Percentiles rank a stretch among this genome's conserved stretches.
Conservation (phyloP, 345 rosid genomes). For the Populus euphratica region DNA sequence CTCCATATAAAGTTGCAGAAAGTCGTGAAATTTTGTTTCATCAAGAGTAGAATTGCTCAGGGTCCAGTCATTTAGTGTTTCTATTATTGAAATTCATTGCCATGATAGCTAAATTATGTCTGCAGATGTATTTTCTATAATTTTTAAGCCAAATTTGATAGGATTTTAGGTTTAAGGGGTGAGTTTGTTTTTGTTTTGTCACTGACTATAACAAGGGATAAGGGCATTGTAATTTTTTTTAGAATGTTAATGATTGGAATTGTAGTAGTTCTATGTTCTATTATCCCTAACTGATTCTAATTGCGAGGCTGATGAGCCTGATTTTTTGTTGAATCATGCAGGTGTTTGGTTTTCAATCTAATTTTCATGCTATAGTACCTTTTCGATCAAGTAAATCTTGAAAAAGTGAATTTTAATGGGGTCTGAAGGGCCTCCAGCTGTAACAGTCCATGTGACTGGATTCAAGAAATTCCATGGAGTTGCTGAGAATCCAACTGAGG, state of each 20-base stretch:
- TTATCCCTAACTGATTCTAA: neutral
- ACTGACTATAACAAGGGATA: neutral
- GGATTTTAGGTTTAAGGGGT: neutral
- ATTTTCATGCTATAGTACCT: conserved; percentile 10
- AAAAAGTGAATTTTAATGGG: conserved; percentile 48
- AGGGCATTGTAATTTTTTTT: neutral
- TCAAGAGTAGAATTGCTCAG: neutral
- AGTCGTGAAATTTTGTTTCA: neutral
- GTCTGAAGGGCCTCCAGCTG: conserved; percentile 83
- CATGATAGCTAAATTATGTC: neutral
- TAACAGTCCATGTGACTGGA: conserved; percentile 83
- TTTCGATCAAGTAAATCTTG: neutral
- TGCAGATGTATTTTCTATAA: neutral
- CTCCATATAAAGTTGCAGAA: neutral
- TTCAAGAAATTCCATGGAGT: conserved; percentile 99
- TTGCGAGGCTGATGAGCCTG: neutral
- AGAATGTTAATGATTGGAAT: neutral
- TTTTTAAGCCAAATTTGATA: neutral
- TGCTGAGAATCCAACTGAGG: conserved; percentile 90
- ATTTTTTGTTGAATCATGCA: neutral
- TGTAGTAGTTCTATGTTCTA: neutral
- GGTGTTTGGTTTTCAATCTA: neutral
- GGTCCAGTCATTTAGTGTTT: neutral
- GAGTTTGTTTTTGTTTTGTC: neutral
- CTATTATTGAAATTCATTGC: neutral